Conservation (phyloP, 1,284 basidiomycete genomes). For the Pseudozyma thailandica region DNA sequence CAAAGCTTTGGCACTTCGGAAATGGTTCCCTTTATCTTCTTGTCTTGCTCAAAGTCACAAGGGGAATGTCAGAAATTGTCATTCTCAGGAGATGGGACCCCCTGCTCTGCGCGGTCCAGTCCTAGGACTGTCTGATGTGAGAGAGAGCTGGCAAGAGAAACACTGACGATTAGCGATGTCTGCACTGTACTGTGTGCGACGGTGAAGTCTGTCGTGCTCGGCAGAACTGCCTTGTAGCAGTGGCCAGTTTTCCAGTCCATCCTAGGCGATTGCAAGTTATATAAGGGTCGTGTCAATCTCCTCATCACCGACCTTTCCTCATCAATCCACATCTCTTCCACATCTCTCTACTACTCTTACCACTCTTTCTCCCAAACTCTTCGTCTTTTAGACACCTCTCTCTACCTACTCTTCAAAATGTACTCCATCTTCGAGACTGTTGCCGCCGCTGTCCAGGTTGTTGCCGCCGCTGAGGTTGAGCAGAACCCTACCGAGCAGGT, state of each 20-base stretch:
- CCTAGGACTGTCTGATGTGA: no score
- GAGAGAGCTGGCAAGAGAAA: no score
- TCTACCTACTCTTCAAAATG: constrained; percentile 5
- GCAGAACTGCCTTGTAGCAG: no score
- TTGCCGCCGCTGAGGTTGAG: constrained; percentile 2
- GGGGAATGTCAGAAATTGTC: no score
- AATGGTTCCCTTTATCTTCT: no score
- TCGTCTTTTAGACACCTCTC: constrained; percentile 3
- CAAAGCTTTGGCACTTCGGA: no score
- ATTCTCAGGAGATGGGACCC: no score
- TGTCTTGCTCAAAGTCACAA: no score
- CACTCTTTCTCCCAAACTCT: background rate
- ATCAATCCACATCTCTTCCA: constrained; percentile 11
- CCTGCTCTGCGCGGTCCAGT: no score
- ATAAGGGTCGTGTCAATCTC: constrained; percentile 1
- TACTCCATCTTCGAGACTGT: constrained; percentile 6
- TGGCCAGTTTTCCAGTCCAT: background rate
- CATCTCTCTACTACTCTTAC: constrained; percentile 2
- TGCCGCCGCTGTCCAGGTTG: constrained; percentile 4
- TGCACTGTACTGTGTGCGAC: no score
- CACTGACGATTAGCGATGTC: no score
- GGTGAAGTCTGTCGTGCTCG: no score
- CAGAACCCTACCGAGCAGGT: constrained; percentile 2
- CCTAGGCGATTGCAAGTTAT: background rate
- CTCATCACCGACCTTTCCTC: constrained; percentile 11